phyloP scores from a whole-genome alignment of 345 rosid genomes.

The Rhizophora mangle region DNA sequence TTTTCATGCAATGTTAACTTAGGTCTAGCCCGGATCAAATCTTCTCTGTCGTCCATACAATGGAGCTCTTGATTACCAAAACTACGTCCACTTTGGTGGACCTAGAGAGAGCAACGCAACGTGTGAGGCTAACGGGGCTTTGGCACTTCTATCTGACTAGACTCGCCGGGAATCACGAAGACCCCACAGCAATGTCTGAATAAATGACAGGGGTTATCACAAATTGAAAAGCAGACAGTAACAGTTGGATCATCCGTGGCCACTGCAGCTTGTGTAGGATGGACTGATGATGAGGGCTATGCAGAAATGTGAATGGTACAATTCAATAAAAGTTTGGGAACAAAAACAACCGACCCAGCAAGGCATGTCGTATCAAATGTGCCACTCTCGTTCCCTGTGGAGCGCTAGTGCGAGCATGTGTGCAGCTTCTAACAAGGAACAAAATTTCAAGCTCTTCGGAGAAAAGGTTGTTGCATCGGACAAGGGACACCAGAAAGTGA shows the following conservation, averaged over 20 bases:
- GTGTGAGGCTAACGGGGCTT: neutral
- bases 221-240: conserved; percentile 33
- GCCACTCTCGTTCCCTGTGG: no score
- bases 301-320: conserved; percentile 18
- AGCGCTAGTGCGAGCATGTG: no score
- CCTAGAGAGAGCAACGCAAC: neutral
- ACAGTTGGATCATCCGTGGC: conserved; percentile 7
- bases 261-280: neutral
- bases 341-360: neutral
- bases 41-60: no score
- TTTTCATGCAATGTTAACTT: no score
- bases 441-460: conserved; percentile 10
- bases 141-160: neutral
- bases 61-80: no score
- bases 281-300: neutral
- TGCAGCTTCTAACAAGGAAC: conserved; percentile 11
- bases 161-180: conserved; percentile 12
- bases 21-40: no score
- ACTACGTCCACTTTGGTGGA: no score
- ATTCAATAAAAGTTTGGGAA: conserved; percentile 2
- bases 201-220: conserved; percentile 15
- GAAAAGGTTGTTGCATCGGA: neutral
- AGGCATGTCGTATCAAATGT: neutral
- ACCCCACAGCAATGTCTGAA: conserved; percentile 16
- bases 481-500: no score